These are phyloP conservation scores for Colletotrichum sp. DNA, from an alignment of 2,329 filamentous ascomycete species.

Conservation along the genomic window DNA sequence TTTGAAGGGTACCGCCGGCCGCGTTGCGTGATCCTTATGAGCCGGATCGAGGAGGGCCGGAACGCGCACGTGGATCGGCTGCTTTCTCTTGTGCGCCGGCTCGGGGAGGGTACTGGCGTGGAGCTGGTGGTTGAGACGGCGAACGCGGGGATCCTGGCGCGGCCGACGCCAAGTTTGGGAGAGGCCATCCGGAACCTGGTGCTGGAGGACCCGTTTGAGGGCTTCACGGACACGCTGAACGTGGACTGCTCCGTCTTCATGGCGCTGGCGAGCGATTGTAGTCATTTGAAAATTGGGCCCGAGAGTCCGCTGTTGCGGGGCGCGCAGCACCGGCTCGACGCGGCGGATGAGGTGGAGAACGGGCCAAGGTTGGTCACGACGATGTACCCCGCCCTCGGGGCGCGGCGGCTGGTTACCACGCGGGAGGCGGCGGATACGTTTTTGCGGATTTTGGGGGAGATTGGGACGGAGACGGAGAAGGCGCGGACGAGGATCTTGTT, in stretches of 20 bases:
- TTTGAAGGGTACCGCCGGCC: conserved; percentile 40
- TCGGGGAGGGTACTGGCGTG: conserved; percentile 29
- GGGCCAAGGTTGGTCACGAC: conserved; percentile 21
- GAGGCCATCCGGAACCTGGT: conserved; percentile 34
- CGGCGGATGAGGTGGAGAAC: conserved; percentile 31
- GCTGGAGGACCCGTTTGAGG: conserved; percentile 30
- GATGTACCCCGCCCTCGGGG: conserved; percentile 38
- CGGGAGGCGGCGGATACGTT: conserved; percentile 43
- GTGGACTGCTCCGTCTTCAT: conserved; percentile 47
- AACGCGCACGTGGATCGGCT: conserved; percentile 35
- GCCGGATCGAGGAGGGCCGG: conserved; percentile 32
- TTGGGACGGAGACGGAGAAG: conserved; percentile 41
- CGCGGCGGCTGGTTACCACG: conserved; percentile 40
- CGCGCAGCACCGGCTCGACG: conserved; percentile 38
- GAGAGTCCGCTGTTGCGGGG: conserved; percentile 28
- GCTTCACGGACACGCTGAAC: conserved; percentile 41
- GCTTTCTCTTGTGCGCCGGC: conserved; percentile 31
- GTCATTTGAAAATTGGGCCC: conserved; percentile 36
- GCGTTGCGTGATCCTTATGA: conserved; percentile 37
- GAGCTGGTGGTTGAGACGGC: conserved; percentile 34
- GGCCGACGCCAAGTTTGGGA: conserved; percentile 26
- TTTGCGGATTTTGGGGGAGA: conserved; percentile 35
- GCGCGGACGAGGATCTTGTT: conserved; percentile 37
- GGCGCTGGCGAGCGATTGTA: conserved; percentile 44
- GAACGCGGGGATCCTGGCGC: conserved; percentile 24